Percentiles rank a stretch among this genome's conserved stretches.
Conservation (phyloP, 2,329 filamentous ascomycete species). For the Madurella mycetomatis region DNA sequence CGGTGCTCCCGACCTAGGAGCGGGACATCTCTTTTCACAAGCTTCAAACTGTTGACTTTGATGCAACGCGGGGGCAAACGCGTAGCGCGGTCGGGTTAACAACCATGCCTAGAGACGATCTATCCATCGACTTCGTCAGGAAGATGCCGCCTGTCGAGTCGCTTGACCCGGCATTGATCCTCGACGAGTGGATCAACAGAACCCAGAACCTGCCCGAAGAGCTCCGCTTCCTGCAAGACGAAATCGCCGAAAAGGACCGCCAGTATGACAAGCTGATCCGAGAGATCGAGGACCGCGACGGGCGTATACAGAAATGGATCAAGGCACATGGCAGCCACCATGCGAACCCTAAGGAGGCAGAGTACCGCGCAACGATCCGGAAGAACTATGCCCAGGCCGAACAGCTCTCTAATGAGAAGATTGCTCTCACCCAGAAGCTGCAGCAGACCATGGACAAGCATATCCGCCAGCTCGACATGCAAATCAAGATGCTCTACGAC, state of each 20-base stretch:
- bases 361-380: constrained; percentile 59
- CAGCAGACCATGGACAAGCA: constrained; percentile 59
- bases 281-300: constrained; percentile 67
- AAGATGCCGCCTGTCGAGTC: constrained; percentile 59
- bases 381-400: constrained; percentile 67
- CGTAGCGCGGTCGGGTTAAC: constrained; percentile 43
- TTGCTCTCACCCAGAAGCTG: constrained; percentile 62
- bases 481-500: constrained; percentile 59
- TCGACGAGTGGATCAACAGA: constrained; percentile 72
- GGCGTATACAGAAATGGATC: constrained; percentile 75
- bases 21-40: constrained; percentile 2
- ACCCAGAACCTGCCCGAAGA: constrained; percentile 78
- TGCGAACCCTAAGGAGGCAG: constrained; percentile 70
- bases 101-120: constrained; percentile 68
- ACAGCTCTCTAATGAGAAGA: constrained; percentile 69
- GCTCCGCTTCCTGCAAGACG: constrained; percentile 77
- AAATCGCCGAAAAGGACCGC: constrained; percentile 75
- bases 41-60: background rate
- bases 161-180: constrained; percentile 62
- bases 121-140: constrained; percentile 65
- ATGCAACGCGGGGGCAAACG: background rate
- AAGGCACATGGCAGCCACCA: constrained; percentile 70
- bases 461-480: constrained; percentile 56
- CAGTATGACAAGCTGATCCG: constrained; percentile 64
- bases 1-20: background rate